Percentiles rank a stretch among this genome's conserved stretches.
Evolutionary conservation across 352 stramenopile species (phyloP).

Genomic region (Phytophthora podocarpi): DNA sequence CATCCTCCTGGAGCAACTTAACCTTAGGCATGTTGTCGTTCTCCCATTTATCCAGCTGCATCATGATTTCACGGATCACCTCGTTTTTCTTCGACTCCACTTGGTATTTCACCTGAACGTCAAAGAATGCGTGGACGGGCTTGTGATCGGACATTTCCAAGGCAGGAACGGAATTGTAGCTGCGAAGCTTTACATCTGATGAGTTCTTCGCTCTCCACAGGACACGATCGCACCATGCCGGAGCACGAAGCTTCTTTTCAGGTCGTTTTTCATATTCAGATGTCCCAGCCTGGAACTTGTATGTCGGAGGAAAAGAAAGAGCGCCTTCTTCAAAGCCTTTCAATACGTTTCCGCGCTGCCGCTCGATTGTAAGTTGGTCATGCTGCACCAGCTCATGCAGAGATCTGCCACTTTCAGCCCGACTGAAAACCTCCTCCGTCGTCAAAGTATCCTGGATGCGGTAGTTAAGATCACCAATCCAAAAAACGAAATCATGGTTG

Average conservation of each 20-base stretch:
- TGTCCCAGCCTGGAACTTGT: constrained; percentile 98
- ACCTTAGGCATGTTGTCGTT: constrained; percentile 96
- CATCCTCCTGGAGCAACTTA: constrained; percentile 64
- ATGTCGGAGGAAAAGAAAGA: constrained; percentile 95
- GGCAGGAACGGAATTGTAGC: constrained; percentile 91
- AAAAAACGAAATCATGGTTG: constrained; percentile 99
- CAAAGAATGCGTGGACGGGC: constrained; percentile 94
- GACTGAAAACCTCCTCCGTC: constrained; percentile 77
- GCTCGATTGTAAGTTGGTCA: constrained; percentile 78
- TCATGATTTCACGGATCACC: constrained; percentile 94
- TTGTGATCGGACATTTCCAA: constrained; percentile 99
- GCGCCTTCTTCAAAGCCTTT: constrained; percentile 90
- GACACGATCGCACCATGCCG: constrained; percentile 95
- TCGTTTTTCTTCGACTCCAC: constrained; percentile 89
- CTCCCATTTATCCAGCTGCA: constrained; percentile 95
- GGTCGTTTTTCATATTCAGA: constrained; percentile 96
- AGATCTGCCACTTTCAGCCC: constrained; percentile 45
- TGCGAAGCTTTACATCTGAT: constrained; percentile 59
- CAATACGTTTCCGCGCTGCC: constrained; percentile 76
- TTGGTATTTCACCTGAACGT: constrained; percentile 93
- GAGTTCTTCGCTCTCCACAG: constrained; percentile 77
- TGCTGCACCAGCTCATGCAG: constrained; percentile 43
- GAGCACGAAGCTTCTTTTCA: constrained; percentile 98
- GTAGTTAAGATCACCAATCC: constrained; percentile 94
- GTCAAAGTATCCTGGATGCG: constrained; percentile 83